Evolutionary conservation across 1,284 basidiomycete species (phyloP).

Genomic region (Naganishia liquefaciens): DNA sequence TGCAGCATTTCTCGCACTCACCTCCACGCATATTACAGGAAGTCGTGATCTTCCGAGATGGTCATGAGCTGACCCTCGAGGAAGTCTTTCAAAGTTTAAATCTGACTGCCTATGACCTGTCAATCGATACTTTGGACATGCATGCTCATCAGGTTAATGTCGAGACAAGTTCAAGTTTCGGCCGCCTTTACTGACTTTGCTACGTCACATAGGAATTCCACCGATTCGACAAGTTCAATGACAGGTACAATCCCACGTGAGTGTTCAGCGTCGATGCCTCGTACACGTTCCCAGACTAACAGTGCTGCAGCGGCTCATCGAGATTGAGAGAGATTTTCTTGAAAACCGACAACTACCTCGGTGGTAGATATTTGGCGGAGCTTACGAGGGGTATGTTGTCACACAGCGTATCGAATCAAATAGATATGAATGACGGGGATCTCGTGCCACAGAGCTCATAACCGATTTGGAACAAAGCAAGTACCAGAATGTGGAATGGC

Average conservation of each 20-base stretch:
- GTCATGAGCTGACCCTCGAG: constrained; percentile 69
- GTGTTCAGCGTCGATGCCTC: not conserved
- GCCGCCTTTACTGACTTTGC: constrained; percentile 78
- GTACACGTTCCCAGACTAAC: constrained; percentile 37
- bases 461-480: constrained; percentile 96
- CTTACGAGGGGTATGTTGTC: constrained; percentile 74
- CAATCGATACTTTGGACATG: constrained; percentile 99
- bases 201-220: constrained; percentile 67
- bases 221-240: constrained; percentile 92
- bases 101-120: constrained; percentile 94
- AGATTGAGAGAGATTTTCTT: constrained; percentile 95
- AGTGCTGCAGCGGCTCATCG: constrained; percentile 83
- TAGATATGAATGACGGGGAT: not conserved
- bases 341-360: constrained; percentile 93
- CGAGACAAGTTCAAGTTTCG: constrained; percentile 93
- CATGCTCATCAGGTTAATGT: constrained; percentile 85
- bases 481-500: constrained; percentile 99
- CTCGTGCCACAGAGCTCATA: constrained; percentile 75
- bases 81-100: constrained; percentile 96
- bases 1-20: not conserved
- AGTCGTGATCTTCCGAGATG: constrained; percentile 93
- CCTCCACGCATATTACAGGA: constrained; percentile 61
- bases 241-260: constrained; percentile 52
- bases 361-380: constrained; percentile 92
- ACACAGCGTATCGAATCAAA: not conserved